Base-by-base conservation (phyloP, 345 rosid species). In the Luvunga scandens region DNA sequence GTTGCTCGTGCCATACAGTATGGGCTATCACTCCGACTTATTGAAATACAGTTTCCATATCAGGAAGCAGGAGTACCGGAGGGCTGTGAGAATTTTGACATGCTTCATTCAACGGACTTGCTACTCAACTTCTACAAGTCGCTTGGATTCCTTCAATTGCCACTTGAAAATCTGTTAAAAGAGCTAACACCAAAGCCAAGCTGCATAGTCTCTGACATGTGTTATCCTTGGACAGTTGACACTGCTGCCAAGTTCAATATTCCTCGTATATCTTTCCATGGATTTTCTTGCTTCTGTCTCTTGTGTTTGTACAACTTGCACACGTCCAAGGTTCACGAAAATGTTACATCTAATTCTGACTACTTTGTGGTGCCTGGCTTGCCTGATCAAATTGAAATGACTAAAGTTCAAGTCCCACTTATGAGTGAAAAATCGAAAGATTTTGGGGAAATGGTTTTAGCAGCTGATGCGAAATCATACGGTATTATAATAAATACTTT, bases 131-230 rank as follows among this genome's bases (percentile, higher is more conserved):
- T 72, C 66, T 56, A 33, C 1, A 57, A 33, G 12, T 42, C 75
- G 14, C 14, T 24, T n/a, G 6, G 9, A 2, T 8, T 57, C 66
- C 50, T 57, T 9, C 80, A 70, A n/a, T 78, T 42, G 1, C 78
- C 79, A 2, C 60, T 82, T 1, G 80, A 80, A 60, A 28, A 39
- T 42, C 48, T 84, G 25, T 42, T 88, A 36, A 28, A 70, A 22
- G 56, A 82, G 14, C 25, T 31, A 8, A 28, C 34, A 18, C 73
- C 86, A 66, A 48, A 67, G 25, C 81, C 85, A 1, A 67, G 30
- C 45, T 88, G 91, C 81, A 67, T 86, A 21, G 73, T 88, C 24
- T 84, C 87, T 1, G 89, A 86, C 48, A 19, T 67, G 80, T 65
- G 69, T 27, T 66, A 59, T 21, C 79, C 76, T 0, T 86, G 81